Evolutionary conservation across 73 alveolate genomes (phyloP).

Genomic region (Effrenium voratum): DNA sequence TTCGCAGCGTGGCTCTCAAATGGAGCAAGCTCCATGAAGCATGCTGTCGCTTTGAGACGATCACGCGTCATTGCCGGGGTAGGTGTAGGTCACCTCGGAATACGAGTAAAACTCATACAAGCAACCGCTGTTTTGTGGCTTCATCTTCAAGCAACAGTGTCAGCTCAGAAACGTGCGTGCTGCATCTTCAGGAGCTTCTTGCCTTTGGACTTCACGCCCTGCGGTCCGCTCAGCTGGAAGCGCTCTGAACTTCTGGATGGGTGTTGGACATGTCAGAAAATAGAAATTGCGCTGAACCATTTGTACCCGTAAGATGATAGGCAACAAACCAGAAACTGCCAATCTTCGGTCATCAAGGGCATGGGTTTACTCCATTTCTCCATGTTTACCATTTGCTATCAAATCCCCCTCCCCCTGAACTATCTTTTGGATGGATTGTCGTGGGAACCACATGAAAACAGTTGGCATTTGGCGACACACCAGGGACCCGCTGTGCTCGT

Average conservation of each 20-base stretch:
- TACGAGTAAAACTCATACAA: too few species aligned
- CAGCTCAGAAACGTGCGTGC: background rate
- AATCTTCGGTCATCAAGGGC: too few species aligned
- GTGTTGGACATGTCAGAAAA: background rate
- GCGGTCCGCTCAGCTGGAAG: background rate
- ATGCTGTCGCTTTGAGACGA: background rate
- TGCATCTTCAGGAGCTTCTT: slow-evolving; percentile 84
- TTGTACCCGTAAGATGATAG: too few species aligned
- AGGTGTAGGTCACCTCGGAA: slow-evolving; percentile 61
- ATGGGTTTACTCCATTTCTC: too few species aligned
- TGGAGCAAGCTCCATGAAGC: background rate
- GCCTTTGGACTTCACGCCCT: slow-evolving; percentile 92
- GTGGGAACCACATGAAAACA: too few species aligned
- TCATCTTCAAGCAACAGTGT: background rate
- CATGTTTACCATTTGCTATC: too few species aligned
- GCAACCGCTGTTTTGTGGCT: background rate
- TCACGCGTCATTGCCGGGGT: slow-evolving; percentile 72
- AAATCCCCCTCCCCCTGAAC: too few species aligned
- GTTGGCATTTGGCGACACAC: too few species aligned
- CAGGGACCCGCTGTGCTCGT: too few species aligned
- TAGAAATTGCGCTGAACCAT: too few species aligned
- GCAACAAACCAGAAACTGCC: too few species aligned
- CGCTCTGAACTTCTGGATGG: background rate
- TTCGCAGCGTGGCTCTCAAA: background rate
- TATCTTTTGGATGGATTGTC: too few species aligned